Conservation (phyloP, 2,329 filamentous ascomycete species). For the Blastomyces parvus region DNA sequence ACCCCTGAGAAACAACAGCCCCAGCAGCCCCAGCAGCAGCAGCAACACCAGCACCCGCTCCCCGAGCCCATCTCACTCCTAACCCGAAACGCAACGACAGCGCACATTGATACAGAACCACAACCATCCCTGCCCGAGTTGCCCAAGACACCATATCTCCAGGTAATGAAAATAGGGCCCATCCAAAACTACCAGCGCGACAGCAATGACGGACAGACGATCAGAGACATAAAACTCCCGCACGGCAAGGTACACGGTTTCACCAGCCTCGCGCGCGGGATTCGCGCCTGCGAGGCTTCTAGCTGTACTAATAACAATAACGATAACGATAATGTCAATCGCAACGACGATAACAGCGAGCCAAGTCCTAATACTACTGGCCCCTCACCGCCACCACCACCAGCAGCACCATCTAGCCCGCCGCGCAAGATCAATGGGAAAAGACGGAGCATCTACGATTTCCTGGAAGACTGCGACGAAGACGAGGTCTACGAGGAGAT, state of each 20-base stretch:
- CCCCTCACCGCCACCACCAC: background rate
- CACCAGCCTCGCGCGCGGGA: background rate
- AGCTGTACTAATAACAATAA: too few species aligned
- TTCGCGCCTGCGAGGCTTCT: background rate
- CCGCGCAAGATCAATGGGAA: background rate
- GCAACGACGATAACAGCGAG: background rate
- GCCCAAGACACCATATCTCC: background rate
- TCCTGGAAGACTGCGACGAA: constrained; percentile 17
- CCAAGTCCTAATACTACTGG: too few species aligned
- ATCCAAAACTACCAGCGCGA: background rate
- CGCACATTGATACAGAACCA: background rate
- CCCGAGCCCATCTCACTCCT: background rate
- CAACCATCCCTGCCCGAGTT: background rate
- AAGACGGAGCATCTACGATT: constrained; percentile 11
- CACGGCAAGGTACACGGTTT: background rate
- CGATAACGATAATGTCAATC: background rate
- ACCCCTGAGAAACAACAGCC: background rate
- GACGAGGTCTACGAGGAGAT: constrained; percentile 20
- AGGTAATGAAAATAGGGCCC: background rate
- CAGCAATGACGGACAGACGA: background rate
- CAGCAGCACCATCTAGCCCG: too few species aligned
- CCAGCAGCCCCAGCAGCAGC: background rate
- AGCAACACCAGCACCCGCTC: background rate
- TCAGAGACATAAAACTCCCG: background rate
- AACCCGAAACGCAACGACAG: background rate